Evolutionary conservation across 2,329 filamentous ascomycete genomes (phyloP).

Genomic region (Ceratocystis huliohia): DNA sequence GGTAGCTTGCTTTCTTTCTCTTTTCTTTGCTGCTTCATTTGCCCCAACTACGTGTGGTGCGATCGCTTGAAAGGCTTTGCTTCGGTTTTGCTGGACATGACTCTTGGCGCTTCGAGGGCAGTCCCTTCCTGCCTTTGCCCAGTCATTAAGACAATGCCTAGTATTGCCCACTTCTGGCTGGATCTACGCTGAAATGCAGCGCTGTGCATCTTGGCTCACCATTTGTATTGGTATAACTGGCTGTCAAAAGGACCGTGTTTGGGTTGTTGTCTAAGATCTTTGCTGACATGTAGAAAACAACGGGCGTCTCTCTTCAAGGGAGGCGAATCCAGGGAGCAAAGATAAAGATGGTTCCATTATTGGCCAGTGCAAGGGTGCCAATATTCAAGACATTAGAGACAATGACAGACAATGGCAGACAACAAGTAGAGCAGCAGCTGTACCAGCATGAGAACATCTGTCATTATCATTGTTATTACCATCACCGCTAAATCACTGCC

Average conservation of each 20-base stretch:
- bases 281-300: background rate
- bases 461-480: background rate
- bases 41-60: too few species aligned
- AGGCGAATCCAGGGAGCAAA: background rate
- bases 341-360: background rate
- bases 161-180: background rate
- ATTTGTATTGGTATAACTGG: conserved; percentile 2
- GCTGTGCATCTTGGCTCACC: background rate
- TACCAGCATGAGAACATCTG: background rate
- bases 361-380: background rate
- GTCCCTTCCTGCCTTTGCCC: background rate
- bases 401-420: background rate
- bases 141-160: background rate
- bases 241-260: background rate
- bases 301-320: background rate
- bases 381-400: conserved; percentile 1
- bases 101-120: too few species aligned
- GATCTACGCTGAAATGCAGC: background rate
- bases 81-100: too few species aligned
- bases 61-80: too few species aligned
- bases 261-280: background rate
- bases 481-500: too few species aligned
- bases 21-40: too few species aligned
- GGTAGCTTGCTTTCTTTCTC: too few species aligned
- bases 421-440: background rate